Evolutionary conservation across 257 asterid species (phyloP), one percentile per base, ranked within the genome.

Genomic region (Knoxia roxburghii): DNA sequence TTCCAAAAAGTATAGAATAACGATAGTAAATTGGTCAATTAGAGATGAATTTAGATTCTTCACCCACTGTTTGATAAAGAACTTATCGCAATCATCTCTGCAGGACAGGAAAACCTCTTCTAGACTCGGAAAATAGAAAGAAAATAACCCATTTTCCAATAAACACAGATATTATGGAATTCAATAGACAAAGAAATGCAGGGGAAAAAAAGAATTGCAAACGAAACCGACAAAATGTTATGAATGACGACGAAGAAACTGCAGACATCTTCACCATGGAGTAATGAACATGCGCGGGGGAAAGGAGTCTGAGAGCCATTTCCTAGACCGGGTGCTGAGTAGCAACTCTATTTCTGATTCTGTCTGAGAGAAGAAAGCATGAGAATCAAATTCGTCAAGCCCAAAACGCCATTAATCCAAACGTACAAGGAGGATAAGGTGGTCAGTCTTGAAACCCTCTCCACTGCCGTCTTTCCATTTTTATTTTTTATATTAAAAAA

Each of bases 261-360:
- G n/a, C 14, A 37, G 29, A 32, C 18, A 41, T 54, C 65, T 62
- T 26, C 56, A 89, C 91, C 89, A 76, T 81, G 56, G 69, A 74
- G n/a, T 55, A 30, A 41, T 24, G 18, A 6, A 71, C 72, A 63
- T 64, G 72, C 41, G 81, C 79, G 14, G 86, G 76, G 58, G 88
- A 78, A 65, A 75, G 76, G 69, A 84, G 80, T 67, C 82, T 81
- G 80, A 84, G 85, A 63, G 91, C 75, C 89, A 84, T 88, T 43
- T 11, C 64, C 45, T 29, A 56, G 21, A 5, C 21, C 40, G 40
- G 29, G 61, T 5, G 18, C 40, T 27, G 61, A 15, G 2, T 56
- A 26, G 9, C 41, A 37, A 37, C 9, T 4, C 41, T 37, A 37
- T 37, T 37, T n/a, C n/a, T n/a, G n/a, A n/a, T n/a, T n/a, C n/a